Conservation (phyloP, 1,284 basidiomycete genomes). For the Fomitopsis betulina region DNA sequence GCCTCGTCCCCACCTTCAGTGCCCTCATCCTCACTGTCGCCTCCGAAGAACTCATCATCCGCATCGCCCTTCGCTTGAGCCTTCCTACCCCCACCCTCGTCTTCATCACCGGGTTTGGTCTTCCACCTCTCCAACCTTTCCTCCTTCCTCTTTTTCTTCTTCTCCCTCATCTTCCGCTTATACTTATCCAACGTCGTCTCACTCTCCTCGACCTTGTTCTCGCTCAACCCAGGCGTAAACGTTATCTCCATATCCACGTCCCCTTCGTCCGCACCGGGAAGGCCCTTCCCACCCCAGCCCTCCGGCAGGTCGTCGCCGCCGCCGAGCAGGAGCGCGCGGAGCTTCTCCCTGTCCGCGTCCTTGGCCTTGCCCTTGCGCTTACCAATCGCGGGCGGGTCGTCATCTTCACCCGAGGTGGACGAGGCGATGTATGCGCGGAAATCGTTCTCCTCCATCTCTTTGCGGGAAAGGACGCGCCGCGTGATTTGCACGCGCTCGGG, state of each 20-base stretch:
- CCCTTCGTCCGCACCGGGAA: conserved; percentile 25
- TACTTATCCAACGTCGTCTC: conserved; percentile 86
- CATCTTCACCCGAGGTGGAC: conserved; percentile 46
- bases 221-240: conserved; percentile 80
- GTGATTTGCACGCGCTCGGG: conserved; percentile 83
- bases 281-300: conserved; percentile 62
- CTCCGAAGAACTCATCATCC: conserved; percentile 73
- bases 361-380: conserved; percentile 34
- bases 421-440: conserved; percentile 84
- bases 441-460: conserved; percentile 87
- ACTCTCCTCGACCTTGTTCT: conserved; percentile 48
- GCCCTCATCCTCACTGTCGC: conserved; percentile 39
- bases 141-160: conserved; percentile 76
- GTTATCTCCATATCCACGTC: conserved; percentile 88
- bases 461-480: conserved; percentile 70
- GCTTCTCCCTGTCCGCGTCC: conserved; percentile 50
- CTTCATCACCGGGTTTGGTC: conserved; percentile 18
- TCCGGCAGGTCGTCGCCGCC: conserved; percentile 67
- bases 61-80: conserved; percentile 17
- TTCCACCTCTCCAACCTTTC: conserved; percentile 41
- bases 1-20: conserved; percentile 20
- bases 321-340: conserved; percentile 70
- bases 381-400: conserved; percentile 6
- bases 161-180: conserved; percentile 84
- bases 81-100: conserved; percentile 18